A percentile compares a stretch with the other conserved stretches of the same genome.
phyloP scores from a whole-genome alignment of 352 stramenopile genomes.

The Phytophthora ohioensis region DNA sequence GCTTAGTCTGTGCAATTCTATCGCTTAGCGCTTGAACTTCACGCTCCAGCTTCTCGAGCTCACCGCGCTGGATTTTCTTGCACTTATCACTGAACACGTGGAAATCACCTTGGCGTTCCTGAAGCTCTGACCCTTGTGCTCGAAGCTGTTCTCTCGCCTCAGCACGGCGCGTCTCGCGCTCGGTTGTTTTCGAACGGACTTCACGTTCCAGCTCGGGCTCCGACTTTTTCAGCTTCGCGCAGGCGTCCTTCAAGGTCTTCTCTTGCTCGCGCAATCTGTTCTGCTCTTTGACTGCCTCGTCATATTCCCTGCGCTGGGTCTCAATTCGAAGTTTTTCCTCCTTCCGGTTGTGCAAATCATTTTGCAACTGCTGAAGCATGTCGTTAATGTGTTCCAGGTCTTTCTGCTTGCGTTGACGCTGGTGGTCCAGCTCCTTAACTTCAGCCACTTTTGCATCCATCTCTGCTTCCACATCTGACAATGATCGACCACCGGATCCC shows the following conservation, averaged over 20 bases:
- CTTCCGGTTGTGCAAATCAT: slow-evolving; percentile 66
- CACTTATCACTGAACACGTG: slow-evolving; percentile 53
- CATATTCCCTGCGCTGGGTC: slow-evolving; percentile 61
- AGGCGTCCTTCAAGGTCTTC: slow-evolving; percentile 61
- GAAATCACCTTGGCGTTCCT: slow-evolving; percentile 53
- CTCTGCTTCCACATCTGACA: slow-evolving; percentile 51
- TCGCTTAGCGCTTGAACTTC: slow-evolving; percentile 54
- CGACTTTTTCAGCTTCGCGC: slow-evolving; percentile 42
- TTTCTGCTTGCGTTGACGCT: slow-evolving; percentile 66
- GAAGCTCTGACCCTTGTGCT: slow-evolving; percentile 47
- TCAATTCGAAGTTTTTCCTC: slow-evolving; percentile 65
- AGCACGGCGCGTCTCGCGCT: slow-evolving; percentile 47
- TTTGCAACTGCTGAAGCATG: slow-evolving; percentile 63
- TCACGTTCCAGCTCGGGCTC: slow-evolving; percentile 56
- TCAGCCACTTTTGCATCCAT: slow-evolving; percentile 63
- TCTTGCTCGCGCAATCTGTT: slow-evolving; percentile 62
- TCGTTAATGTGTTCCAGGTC: slow-evolving; percentile 59
- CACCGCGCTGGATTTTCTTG: slow-evolving; percentile 48
- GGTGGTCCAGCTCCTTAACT: slow-evolving; percentile 55
- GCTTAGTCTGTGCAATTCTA: slow-evolving; percentile 52
- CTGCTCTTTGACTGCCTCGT: slow-evolving; percentile 63
- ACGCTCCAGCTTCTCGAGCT: slow-evolving; percentile 50
- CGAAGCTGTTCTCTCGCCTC: slow-evolving; percentile 41
- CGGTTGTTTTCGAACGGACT: slow-evolving; percentile 50
- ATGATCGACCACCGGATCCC: slow-evolving; percentile 43